Percentiles rank a stretch among this genome's conserved stretches.
phyloP scores from a whole-genome alignment of 441 rosid species.

The Syzygium syzygioides region DNA sequence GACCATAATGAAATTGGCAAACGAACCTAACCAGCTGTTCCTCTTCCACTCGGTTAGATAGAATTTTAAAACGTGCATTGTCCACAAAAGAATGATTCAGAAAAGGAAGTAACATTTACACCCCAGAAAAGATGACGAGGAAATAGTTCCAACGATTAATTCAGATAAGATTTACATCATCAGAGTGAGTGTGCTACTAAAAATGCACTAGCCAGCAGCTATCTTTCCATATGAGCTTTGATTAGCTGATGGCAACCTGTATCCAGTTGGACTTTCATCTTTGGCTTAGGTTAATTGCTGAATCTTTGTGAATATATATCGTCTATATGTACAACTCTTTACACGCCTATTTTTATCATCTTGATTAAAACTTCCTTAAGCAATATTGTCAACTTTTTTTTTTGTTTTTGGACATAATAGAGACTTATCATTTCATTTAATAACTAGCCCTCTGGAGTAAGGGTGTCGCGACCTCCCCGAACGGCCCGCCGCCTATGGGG shows the following conservation, averaged over 20 bases:
- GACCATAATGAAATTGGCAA: neutral
- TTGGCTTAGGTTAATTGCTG: neutral
- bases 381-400: neutral
- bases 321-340: neutral
- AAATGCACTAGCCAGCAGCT: neutral
- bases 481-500: no score
- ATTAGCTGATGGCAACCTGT: neutral
- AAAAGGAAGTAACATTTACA: neutral
- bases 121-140: neutral
- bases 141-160: neutral
- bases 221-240: neutral
- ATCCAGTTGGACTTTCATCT: neutral
- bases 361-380: neutral
- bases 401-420: no score
- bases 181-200: neutral
- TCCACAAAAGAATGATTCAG: neutral
- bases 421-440: no score
- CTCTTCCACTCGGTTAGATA: neutral
- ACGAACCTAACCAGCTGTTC: neutral
- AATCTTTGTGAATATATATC: neutral
- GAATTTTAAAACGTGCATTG: neutral
- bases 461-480: no score
- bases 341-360: neutral
- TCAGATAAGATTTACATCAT: neutral
- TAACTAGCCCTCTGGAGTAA: no score